phyloP scores from a whole-genome alignment of 495 filamentous ascomycete genomes.

The Evernia prunastri region DNA sequence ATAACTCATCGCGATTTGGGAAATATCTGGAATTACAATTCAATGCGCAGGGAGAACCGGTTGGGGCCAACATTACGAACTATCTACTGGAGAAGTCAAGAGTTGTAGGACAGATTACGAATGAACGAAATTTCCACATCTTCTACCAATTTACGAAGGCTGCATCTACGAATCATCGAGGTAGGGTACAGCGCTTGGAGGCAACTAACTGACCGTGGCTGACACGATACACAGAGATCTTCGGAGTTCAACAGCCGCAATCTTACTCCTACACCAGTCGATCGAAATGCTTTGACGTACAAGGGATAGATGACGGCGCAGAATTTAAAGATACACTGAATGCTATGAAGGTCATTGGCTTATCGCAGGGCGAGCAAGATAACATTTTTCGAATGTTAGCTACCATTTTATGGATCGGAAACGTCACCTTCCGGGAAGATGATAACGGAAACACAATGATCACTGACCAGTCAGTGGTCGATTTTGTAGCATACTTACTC shows the following conservation, averaged over 20 bases:
- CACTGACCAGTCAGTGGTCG: conserved; percentile 78
- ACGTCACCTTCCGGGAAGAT: conserved; percentile 80
- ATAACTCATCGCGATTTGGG: conserved; percentile 97
- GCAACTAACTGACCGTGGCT: conserved; percentile 18
- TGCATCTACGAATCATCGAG: conserved; percentile 75
- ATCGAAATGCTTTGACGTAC: conserved; percentile 90
- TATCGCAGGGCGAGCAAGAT: conserved; percentile 85
- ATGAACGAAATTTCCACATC: conserved; percentile 98
- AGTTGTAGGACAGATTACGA: conserved; percentile 90
- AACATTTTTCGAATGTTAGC: conserved; percentile 95
- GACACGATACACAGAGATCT: conserved; percentile 46
- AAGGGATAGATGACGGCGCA: conserved; percentile 82
- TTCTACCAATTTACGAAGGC: conserved; percentile 99
- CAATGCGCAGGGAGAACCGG: conserved; percentile 84
- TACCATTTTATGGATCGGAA: conserved; percentile 90
- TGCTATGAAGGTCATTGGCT: conserved; percentile 90
- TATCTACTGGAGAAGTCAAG: conserved; percentile 93
- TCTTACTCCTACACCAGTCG: conserved; percentile 92
- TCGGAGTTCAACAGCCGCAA: conserved; percentile 84
- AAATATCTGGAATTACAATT: conserved; percentile 99
- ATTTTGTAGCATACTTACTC: conserved; percentile 89
- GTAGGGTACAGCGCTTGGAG: conserved; percentile 31
- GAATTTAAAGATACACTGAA: conserved; percentile 90
- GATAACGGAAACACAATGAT: conserved; percentile 84
- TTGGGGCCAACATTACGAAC: conserved; percentile 96